phyloP scores from a whole-genome alignment of 257 asterid genomes.

The Ajuga chamaepitys region DNA sequence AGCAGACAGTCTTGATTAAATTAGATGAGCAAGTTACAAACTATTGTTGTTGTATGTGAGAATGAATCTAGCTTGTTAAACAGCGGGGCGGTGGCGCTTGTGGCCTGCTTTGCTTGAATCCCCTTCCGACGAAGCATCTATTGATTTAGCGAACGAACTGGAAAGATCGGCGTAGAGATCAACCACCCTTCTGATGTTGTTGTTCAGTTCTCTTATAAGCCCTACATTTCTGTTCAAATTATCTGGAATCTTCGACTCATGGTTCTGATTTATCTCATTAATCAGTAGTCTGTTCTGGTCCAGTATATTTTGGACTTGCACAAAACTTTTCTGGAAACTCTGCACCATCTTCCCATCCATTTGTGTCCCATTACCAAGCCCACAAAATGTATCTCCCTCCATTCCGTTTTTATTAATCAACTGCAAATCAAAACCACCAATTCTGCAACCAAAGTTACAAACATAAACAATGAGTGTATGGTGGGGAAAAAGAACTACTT shows the following conservation, averaged over 20 bases:
- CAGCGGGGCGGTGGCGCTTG: conserved; percentile 73
- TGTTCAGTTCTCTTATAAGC: conserved; percentile 71
- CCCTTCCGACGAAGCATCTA: conserved; percentile 74
- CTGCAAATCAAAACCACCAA: conserved; percentile 16
- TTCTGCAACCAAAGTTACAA: conserved; percentile 22
- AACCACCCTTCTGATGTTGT: conserved; percentile 77
- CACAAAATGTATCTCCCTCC: conserved; percentile 74
- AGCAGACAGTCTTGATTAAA: conserved; percentile 29
- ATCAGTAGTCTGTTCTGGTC: conserved; percentile 81
- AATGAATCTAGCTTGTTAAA: conserved; percentile 4
- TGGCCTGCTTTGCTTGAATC: conserved; percentile 46
- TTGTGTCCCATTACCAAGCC: conserved; percentile 51
- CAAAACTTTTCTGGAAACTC: conserved; percentile 78
- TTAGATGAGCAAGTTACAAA: conserved; percentile 41
- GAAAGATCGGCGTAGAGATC: conserved; percentile 81
- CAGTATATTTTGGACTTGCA: conserved; percentile 66
- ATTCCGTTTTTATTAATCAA: conserved; percentile 20
- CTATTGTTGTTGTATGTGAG: conserved; percentile 20
- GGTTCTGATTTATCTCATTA: conserved; percentile 81
- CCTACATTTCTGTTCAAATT: conserved; percentile 80
- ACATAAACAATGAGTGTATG: background rate
- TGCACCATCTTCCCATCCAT: conserved; percentile 64
- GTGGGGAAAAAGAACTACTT: background rate
- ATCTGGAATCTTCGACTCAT: conserved; percentile 80
- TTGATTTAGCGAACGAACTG: conserved; percentile 47